A percentile compares a stretch with the other conserved stretches of the same genome.
Conservation (phyloP, 2,329 filamentous ascomycete genomes). For the Ilyonectria sp. region DNA sequence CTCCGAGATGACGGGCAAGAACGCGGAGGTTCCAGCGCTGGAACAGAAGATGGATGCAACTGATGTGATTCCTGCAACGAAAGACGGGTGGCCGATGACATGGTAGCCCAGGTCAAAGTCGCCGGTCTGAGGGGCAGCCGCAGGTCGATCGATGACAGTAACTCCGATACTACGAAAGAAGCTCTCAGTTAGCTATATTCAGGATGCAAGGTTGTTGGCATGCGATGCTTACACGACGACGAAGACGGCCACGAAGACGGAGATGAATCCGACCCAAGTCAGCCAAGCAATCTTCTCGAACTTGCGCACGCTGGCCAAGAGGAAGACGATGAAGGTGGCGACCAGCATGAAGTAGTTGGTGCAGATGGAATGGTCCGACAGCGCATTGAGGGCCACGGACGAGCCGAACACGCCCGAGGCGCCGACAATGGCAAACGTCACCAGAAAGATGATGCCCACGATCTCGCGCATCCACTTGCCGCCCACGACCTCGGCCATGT, state of each 20-base stretch:
- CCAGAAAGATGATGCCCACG: constrained; percentile 68
- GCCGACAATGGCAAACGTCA: constrained; percentile 70
- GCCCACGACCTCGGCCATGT: constrained; percentile 70
- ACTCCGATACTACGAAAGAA: constrained; percentile 63
- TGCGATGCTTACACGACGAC: constrained; percentile 64
- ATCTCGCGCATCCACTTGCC: constrained; percentile 67
- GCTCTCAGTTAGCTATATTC: not conserved
- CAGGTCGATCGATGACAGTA: constrained; percentile 69
- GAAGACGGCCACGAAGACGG: constrained; percentile 71
- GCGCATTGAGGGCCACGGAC: constrained; percentile 71
- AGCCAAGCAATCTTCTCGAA: constrained; percentile 74
- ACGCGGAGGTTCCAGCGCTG: constrained; percentile 71
- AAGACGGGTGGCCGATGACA: constrained; percentile 69
- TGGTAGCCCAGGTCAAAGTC: constrained; percentile 73
- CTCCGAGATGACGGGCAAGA: constrained; percentile 76
- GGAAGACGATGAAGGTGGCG: constrained; percentile 64
- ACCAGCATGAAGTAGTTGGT: constrained; percentile 72
- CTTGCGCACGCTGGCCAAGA: constrained; percentile 68
- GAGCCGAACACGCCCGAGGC: constrained; percentile 73
- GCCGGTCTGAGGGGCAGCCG: constrained; percentile 72
- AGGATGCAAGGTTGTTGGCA: not conserved
- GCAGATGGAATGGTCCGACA: constrained; percentile 71
- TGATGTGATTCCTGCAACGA: constrained; percentile 72
- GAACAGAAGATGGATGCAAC: constrained; percentile 73
- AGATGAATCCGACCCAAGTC: constrained; percentile 72